Conservation (phyloP, 495 filamentous ascomycete species). For the Aspergillus bridgeri region DNA sequence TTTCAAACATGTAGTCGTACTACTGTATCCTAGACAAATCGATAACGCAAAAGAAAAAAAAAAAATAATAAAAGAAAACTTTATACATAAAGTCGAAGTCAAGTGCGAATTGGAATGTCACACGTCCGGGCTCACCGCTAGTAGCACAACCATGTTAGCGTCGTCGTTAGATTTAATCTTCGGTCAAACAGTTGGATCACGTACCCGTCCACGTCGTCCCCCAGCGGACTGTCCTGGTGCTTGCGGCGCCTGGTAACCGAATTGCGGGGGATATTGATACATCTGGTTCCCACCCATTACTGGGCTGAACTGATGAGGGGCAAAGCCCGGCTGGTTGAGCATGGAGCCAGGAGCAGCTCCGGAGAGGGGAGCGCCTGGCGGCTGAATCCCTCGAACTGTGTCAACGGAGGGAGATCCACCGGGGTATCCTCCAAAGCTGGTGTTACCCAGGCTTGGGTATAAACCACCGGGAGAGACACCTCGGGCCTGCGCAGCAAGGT, state of each 20-base stretch:
- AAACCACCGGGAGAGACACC: conserved; percentile 43
- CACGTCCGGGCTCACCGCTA: conserved; percentile 33
- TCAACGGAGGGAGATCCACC: conserved; percentile 39
- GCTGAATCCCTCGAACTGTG: conserved; percentile 38
- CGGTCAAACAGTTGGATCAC: conserved; percentile 16
- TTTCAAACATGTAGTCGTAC: conserved; percentile 36
- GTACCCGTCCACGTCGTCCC: conserved; percentile 51
- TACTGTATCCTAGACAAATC: conserved; percentile 23
- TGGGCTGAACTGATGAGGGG: conserved; percentile 47
- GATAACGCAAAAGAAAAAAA: conserved; percentile 10
- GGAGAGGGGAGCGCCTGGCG: conserved; percentile 34
- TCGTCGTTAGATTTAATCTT: not conserved
- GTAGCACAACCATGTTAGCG: conserved; percentile 11
- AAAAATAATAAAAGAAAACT: conserved; percentile 28
- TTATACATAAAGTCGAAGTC: conserved; percentile 44
- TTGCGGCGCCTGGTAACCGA: conserved; percentile 44
- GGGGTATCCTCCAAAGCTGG: conserved; percentile 42
- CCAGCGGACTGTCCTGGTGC: conserved; percentile 43
- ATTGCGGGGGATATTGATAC: conserved; percentile 53
- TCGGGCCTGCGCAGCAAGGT: conserved; percentile 39
- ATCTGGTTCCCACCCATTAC: conserved; percentile 45
- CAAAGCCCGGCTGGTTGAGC: conserved; percentile 41
- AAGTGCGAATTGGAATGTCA: conserved; percentile 31
- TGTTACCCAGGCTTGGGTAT: conserved; percentile 37
- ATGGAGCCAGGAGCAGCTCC: conserved; percentile 36